phyloP scores from a whole-genome alignment of 2,329 filamentous ascomycete genomes.

The Alternaria gansuensis region DNA sequence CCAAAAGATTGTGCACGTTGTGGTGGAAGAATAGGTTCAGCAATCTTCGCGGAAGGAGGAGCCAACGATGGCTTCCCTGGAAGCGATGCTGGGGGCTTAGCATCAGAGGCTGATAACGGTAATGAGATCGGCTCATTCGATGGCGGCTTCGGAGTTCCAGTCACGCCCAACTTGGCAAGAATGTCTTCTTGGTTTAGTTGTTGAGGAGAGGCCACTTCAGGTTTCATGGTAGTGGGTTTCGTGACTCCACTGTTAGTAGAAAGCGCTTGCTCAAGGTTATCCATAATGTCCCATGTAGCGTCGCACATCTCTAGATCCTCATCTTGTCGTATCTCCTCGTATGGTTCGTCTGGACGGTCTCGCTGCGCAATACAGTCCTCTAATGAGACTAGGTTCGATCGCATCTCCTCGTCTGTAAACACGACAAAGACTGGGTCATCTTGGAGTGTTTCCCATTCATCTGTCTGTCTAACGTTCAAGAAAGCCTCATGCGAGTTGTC shows the following conservation, averaged over 20 bases:
- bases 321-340: slow-evolving; percentile 32
- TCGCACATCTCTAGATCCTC: slow-evolving; percentile 50
- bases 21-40: slow-evolving; percentile 18
- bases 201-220: slow-evolving; percentile 11
- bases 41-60: slow-evolving; percentile 6
- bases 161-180: slow-evolving; percentile 50
- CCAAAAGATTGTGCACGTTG: slow-evolving; percentile 38
- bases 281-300: slow-evolving; percentile 51
- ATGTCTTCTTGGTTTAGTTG: slow-evolving; percentile 49
- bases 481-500: slow-evolving; percentile 57
- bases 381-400: slow-evolving; percentile 52
- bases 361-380: slow-evolving; percentile 56
- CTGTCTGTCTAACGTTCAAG: slow-evolving; percentile 59
- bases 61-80: slow-evolving; percentile 31
- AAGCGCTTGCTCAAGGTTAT: slow-evolving; percentile 53
- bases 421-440: slow-evolving; percentile 61
- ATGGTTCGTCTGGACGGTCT: slow-evolving; percentile 48
- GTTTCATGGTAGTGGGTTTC: slow-evolving; percentile 13
- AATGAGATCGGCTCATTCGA: slow-evolving; percentile 34
- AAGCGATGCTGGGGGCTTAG: slow-evolving; percentile 24
- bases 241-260: slow-evolving; percentile 31
- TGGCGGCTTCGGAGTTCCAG: slow-evolving; percentile 49
- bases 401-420: slow-evolving; percentile 54
- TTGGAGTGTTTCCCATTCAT: slow-evolving; percentile 60
- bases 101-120: slow-evolving; percentile 21